Evolutionary conservation across 495 filamentous ascomycete species (phyloP).

Genomic region (Aspergillus avenaceus): DNA sequence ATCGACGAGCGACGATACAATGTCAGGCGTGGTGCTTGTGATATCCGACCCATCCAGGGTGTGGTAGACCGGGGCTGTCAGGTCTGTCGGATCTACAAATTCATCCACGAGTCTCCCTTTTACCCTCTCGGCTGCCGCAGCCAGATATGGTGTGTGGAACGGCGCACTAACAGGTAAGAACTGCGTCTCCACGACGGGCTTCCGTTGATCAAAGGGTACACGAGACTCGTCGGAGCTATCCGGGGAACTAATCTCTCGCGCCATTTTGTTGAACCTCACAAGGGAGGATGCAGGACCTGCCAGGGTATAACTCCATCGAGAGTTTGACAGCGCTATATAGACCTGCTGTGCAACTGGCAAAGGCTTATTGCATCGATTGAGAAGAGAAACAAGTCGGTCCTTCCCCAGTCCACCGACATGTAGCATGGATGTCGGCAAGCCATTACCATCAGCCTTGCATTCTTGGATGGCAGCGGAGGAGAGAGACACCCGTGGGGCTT

Average conservation of each 20-base stretch:
- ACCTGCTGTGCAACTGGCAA: constrained; percentile 90
- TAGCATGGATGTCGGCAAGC: constrained; percentile 92
- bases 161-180: constrained; percentile 97
- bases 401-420: constrained; percentile 97
- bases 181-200: constrained; percentile 92
- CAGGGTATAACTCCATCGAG: constrained; percentile 94
- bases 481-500: constrained; percentile 88
- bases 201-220: constrained; percentile 90
- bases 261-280: constrained; percentile 88
- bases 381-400: too few relatives aligned
- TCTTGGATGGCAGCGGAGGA: constrained; percentile 91
- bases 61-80: too few relatives aligned
- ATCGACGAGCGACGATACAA: too few relatives aligned
- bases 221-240: constrained; percentile 95
- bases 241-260: constrained; percentile 94
- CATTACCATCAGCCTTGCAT: constrained; percentile 90
- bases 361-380: constrained; percentile 93
- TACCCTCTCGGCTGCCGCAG: constrained; percentile 71
- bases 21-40: too few relatives aligned
- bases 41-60: too few relatives aligned
- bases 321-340: constrained; percentile 85
- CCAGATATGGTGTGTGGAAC: constrained; percentile 93
- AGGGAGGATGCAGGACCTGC: constrained; percentile 93
- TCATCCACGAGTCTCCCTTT: too few relatives aligned
- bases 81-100: constrained; percentile 74